Conservation (phyloP, 192 early-diverging fungal genomes). For the Cetraspora pellucida region DNA sequence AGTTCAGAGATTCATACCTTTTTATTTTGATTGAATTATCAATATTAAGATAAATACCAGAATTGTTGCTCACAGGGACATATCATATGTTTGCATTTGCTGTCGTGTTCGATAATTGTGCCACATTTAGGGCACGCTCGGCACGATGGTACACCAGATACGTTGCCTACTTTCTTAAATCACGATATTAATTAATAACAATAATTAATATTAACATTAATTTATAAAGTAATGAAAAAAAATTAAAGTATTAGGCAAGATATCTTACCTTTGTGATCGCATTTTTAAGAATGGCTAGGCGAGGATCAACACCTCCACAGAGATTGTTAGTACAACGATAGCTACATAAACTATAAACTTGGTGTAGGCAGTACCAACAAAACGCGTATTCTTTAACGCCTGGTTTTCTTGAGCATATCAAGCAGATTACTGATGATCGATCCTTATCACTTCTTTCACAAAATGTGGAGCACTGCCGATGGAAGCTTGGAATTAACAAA, state of each 20-base stretch:
- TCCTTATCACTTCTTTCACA: conserved; percentile 10
- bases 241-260: not conserved
- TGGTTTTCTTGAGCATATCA: conserved; percentile 8
- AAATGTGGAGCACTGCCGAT: conserved; percentile 16
- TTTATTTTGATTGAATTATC: conserved; percentile 11
- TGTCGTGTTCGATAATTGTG: conserved; percentile 23
- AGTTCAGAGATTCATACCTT: not conserved
- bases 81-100: conserved; percentile 2
- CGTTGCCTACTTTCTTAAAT: not conserved
- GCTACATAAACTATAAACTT: not conserved
- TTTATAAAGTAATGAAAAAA: conserved; percentile 16
- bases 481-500: conserved; percentile 10
- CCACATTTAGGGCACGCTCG: conserved; percentile 17
- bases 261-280: conserved; percentile 5
- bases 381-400: conserved; percentile 2
- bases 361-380: conserved; percentile 14
- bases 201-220: not conserved
- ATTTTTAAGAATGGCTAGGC: conserved; percentile 22
- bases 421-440: not conserved
- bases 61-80: conserved; percentile 13
- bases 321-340: conserved; percentile 13
- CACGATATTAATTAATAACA: conserved; percentile 1
- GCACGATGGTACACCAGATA: conserved; percentile 16
- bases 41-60: conserved; percentile 16
- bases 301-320: conserved; percentile 19